Base-by-base conservation (phyloP, 441 rosid species). In the Codiaeum variegatum region DNA sequence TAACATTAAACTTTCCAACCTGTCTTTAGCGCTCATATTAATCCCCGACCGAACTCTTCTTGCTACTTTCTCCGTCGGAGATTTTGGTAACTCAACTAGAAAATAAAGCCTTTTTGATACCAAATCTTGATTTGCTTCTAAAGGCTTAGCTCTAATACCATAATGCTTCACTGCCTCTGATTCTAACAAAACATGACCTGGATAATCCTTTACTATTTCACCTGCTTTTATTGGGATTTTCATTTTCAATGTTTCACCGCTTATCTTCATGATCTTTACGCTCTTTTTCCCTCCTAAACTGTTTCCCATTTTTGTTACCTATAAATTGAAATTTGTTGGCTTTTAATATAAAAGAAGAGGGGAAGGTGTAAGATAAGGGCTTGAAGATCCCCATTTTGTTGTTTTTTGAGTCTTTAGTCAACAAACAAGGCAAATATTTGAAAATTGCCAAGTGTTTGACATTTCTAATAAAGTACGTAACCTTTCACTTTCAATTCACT, bases 151-250 rank as follows among this genome's bases (percentile, higher is more conserved):
- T 71, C 95, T 83, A 9, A 69, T 78, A 16, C 99, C 98, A 49
- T 73, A 88, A 76, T 93, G 97, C 85, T 91, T 93, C 5, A 93
- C 96, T 0, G 89, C 78, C 71, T 91, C 96, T 0, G 96, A 95
- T 58, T 95, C 98, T 34, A 95, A 64, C 77, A 95, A 67, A 52
- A 89, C 96, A 32, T 79, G 85, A 0, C 93, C 96, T 0, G 98
- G 98, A 55, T 84, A 75, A 66, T 88, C 90, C 66, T 81, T 83
- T 2, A 88, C 72, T 18, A 88, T 91, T 36, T 86, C 91, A 15
- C 83, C 86, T 31, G 94, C 97, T n/a, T 73, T 85, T 61, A 88
- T 87, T n/a, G 99, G 99, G 0, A 94, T 86, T 85, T 82, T 88
- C 28, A 93, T 62, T 84, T 90, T 93, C 44, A 89, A 47, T 23